phyloP scores from a whole-genome alignment of 495 filamentous ascomycete genomes.

The Daldinia childiae region DNA sequence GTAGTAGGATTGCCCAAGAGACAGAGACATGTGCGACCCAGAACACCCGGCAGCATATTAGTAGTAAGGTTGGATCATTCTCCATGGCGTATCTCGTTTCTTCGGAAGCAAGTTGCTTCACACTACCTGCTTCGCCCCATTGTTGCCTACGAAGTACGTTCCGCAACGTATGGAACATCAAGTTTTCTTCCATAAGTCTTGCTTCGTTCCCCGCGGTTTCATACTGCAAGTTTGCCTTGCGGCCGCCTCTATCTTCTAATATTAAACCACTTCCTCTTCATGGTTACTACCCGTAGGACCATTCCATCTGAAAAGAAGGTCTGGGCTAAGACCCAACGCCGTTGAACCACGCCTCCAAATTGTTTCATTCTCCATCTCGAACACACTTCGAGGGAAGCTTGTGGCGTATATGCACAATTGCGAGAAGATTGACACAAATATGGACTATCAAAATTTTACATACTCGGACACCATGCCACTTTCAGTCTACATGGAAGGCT shows the following conservation, averaged over 20 bases:
- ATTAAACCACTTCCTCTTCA: slow-evolving; percentile 18
- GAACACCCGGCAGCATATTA: slow-evolving; percentile 34
- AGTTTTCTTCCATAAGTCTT: slow-evolving; percentile 27
- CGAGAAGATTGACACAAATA: slow-evolving; percentile 12
- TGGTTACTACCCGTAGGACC: slow-evolving; percentile 11
- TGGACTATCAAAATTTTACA: slow-evolving; percentile 28
- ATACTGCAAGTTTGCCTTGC: slow-evolving; percentile 25
- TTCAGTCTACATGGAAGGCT: slow-evolving; percentile 18
- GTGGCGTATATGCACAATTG: slow-evolving; percentile 1
- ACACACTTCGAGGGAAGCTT: slow-evolving; percentile 1
- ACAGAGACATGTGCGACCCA: slow-evolving; percentile 15
- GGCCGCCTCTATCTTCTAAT: slow-evolving; percentile 14
- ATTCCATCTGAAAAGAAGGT: slow-evolving; percentile 21
- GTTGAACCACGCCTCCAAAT: slow-evolving; percentile 5
- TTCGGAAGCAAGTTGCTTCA: slow-evolving; percentile 41
- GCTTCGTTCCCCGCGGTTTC: slow-evolving; percentile 10
- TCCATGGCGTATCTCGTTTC: slow-evolving; percentile 34
- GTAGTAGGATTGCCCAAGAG: slow-evolving; percentile 31
- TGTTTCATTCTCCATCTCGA: neutral
- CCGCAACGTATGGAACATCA: slow-evolving; percentile 29
- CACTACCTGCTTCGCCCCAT: slow-evolving; percentile 33
- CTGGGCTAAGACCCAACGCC: slow-evolving; percentile 19
- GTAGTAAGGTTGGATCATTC: slow-evolving; percentile 35
- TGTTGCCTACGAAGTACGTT: slow-evolving; percentile 34
- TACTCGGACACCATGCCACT: slow-evolving; percentile 27